Percentiles rank a stretch among this genome's conserved stretches.
phyloP scores from a whole-genome alignment of 2,329 filamentous ascomycete species.

The Pyrenophora graminea region DNA sequence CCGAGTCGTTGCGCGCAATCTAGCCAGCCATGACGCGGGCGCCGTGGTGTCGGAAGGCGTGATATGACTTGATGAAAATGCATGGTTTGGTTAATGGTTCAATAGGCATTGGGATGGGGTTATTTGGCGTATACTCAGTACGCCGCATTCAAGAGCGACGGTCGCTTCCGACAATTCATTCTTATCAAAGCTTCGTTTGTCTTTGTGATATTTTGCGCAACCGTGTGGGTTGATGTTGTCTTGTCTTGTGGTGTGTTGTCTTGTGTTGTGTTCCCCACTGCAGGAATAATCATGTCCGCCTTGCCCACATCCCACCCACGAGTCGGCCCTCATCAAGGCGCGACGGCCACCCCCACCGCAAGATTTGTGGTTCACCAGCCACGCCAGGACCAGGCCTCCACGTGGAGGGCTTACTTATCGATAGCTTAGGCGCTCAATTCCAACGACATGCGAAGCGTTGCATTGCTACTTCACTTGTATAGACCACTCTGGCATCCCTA shows the following conservation, averaged over 20 bases:
- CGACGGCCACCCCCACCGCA: slow-evolving; percentile 11
- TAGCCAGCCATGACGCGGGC: slow-evolving; percentile 15
- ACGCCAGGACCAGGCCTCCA: slow-evolving; percentile 17
- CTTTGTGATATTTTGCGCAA: too few relatives aligned
- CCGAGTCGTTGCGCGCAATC: slow-evolving; percentile 39
- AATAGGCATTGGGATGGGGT: slow-evolving; percentile 29
- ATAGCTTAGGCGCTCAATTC: slow-evolving; percentile 20
- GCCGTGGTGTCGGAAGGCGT: background rate
- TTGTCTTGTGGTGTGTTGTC: too few relatives aligned
- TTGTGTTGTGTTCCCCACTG: too few relatives aligned
- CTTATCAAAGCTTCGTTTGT: too few relatives aligned
- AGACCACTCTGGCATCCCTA: background rate
- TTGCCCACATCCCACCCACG: too few relatives aligned
- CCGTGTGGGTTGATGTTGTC: too few relatives aligned
- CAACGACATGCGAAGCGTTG: slow-evolving; percentile 21
- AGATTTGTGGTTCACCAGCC: background rate
- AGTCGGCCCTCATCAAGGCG: background rate
- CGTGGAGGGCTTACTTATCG: slow-evolving; percentile 22
- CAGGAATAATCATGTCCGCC: too few relatives aligned
- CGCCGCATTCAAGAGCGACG: slow-evolving; percentile 26
- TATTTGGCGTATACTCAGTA: slow-evolving; percentile 24
- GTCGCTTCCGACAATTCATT: background rate
- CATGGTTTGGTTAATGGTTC: slow-evolving; percentile 17
- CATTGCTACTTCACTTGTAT: background rate
- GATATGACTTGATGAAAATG: slow-evolving; percentile 29